A percentile compares a stretch with the other conserved stretches of the same genome.
Evolutionary conservation across 805 yeast species (phyloP).

Genomic region (Saturnispora bothae): DNA sequence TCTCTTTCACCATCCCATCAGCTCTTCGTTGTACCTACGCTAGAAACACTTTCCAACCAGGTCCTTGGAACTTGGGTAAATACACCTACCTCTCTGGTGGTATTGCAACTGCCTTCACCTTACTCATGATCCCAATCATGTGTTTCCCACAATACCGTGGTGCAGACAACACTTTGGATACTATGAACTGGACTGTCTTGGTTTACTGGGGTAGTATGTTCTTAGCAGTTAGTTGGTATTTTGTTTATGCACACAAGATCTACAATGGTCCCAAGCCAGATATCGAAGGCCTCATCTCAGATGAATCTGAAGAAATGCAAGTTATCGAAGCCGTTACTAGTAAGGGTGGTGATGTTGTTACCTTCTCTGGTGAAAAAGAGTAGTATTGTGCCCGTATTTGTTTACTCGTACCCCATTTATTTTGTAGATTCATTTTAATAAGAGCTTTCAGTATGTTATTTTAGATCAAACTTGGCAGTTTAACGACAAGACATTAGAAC

Average conservation of each 20-base stretch:
- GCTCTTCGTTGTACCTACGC: constrained; percentile 47
- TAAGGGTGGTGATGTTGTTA: constrained; percentile 13
- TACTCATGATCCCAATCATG: constrained; percentile 48
- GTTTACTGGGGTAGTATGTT: constrained; percentile 53
- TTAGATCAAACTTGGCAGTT: too few relatives aligned
- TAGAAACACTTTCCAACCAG: constrained; percentile 41
- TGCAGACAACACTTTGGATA: constrained; percentile 24
- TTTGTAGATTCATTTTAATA: too few relatives aligned
- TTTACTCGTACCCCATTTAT: neutral
- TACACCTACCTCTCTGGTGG: constrained; percentile 39
- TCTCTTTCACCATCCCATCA: constrained; percentile 59
- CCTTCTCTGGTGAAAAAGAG: constrained; percentile 7
- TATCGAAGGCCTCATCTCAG: constrained; percentile 28
- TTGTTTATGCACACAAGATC: constrained; percentile 45
- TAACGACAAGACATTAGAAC: too few relatives aligned
- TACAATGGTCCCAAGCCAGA: constrained; percentile 53
- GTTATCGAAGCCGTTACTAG: constrained; percentile 16
- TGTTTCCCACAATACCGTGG: constrained; percentile 45
- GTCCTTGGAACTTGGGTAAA: constrained; percentile 58
- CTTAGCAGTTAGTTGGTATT: constrained; percentile 39
- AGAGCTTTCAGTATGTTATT: too few relatives aligned
- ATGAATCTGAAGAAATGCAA: constrained; percentile 15
- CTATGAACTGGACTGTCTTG: constrained; percentile 56
- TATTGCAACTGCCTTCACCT: constrained; percentile 39
- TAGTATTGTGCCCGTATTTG: neutral